Conservation (phyloP, 768 basidiomycete species). For the Tricholoma terreum region DNA sequence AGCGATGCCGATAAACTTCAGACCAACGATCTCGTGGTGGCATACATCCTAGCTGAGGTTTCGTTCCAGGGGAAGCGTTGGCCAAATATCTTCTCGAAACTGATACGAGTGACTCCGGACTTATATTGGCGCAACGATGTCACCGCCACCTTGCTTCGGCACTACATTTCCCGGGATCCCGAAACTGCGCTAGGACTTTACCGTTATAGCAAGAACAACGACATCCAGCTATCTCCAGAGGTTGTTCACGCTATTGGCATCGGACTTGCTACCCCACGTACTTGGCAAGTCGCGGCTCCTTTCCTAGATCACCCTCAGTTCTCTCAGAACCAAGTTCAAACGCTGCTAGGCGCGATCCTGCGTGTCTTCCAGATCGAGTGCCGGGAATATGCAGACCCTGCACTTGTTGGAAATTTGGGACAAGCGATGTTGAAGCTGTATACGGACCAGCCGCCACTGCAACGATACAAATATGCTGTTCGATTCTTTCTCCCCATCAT, state of each 20-base stretch:
- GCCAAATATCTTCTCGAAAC: slow-evolving; percentile 26
- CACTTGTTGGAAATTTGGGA: slow-evolving; percentile 30
- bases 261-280: slow-evolving; percentile 27
- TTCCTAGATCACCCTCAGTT: slow-evolving; percentile 34
- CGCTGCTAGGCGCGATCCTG: slow-evolving; percentile 38
- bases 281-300: slow-evolving; percentile 26
- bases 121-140: slow-evolving; percentile 24
- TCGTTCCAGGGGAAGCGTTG: slow-evolving; percentile 25
- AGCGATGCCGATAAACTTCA: slow-evolving; percentile 20
- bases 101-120: slow-evolving; percentile 19
- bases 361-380: slow-evolving; percentile 33
- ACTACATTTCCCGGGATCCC: slow-evolving; percentile 27
- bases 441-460: slow-evolving; percentile 25
- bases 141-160: slow-evolving; percentile 17
- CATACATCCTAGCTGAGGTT: slow-evolving; percentile 31
- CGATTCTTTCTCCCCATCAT: slow-evolving; percentile 43
- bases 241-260: slow-evolving; percentile 30
- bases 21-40: slow-evolving; percentile 30
- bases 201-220: slow-evolving; percentile 22
- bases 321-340: slow-evolving; percentile 28
- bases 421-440: slow-evolving; percentile 38
- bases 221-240: slow-evolving; percentile 20
- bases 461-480: slow-evolving; percentile 39
- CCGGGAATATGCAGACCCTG: slow-evolving; percentile 24
- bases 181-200: slow-evolving; percentile 32